Evolutionary conservation across 2,329 filamentous ascomycete species (phyloP), one percentile per base, ranked within the genome.

Genomic region (Acrocalymma vagum): DNA sequence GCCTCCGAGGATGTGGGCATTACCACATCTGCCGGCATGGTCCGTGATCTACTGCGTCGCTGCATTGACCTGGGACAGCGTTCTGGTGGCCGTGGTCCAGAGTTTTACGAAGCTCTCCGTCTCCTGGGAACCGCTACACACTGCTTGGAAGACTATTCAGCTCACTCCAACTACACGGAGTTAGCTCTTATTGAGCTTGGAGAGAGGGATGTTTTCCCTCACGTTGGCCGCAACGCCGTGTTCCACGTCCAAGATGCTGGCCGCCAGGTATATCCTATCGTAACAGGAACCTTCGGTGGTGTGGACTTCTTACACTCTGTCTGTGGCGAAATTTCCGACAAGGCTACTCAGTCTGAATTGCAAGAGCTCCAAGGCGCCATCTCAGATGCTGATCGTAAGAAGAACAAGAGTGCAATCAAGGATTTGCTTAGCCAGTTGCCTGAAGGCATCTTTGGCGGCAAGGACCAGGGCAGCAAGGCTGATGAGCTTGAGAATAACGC

Each of bases 261-360:
- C 15, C 65, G 77, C 22, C 63, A 78, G 4, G 88, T 96, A 46
- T 96, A 88, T 58, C 92, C 92, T 6, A 75, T 93, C 47, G 81
- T 95, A 29, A 96, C 92, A 1, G 92, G 93, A 45, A 96, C 92
- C 6, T 96, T 96, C 70, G 92, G 92, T 48, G 92, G 92, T 50
- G 92, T 96, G 10, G 93, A 96, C 63, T 96, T 96, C 73, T 76
- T 96, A 46, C 90, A 95, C 74, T 94, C 88, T 1, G 91, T 95
- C 20, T 88, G 84, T 53, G 83, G 83, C 38, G 83, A 85, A 56
- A 83, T 96, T 35, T 88, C 87, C 25, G 92, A 96, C 71, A 96
- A 96, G 74, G 77, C 92, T 45, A 92, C 87, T 20, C 92, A 96
- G 67, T 94, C 89, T 47, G 93, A 97, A 66, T 85, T 97, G 39